Evolutionary conservation across 108 stramenopile genomes (phyloP).

Genomic region (Pseudonitzschia pungens): DNA sequence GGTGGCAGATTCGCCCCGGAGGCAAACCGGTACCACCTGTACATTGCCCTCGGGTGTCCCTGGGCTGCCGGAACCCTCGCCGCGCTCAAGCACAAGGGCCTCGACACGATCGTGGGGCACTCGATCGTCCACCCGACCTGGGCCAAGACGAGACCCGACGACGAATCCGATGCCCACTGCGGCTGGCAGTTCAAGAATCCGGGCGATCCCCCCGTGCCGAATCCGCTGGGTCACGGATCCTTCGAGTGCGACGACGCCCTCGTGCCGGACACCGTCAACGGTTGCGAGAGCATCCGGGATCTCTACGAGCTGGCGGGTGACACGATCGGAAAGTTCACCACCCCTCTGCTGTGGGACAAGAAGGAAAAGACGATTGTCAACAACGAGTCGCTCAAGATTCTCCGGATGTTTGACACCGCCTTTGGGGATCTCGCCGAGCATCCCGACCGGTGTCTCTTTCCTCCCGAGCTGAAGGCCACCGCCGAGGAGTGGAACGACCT

Average conservation of each 20-base stretch:
- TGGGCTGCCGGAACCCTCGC: conserved; percentile 79
- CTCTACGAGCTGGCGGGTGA: conserved; percentile 80
- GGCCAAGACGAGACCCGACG: conserved; percentile 69
- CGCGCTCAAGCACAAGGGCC: conserved; percentile 73
- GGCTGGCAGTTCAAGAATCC: conserved; percentile 88
- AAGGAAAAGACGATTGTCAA: conserved; percentile 87
- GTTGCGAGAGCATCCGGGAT: conserved; percentile 69
- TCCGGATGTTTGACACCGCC: conserved; percentile 86
- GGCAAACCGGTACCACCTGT: conserved; percentile 53
- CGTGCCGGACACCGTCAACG: conserved; percentile 53
- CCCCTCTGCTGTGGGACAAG: conserved; percentile 92
- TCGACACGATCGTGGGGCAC: conserved; percentile 67
- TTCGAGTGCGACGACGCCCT: conserved; percentile 48
- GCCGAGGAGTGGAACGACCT: conserved; percentile 71
- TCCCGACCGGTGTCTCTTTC: conserved; percentile 78
- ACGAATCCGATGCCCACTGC: conserved; percentile 65
- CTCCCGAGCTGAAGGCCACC: conserved; percentile 48
- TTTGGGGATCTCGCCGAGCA: conserved; percentile 74
- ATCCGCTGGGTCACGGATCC: conserved; percentile 44
- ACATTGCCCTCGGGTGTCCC: conserved; percentile 30
- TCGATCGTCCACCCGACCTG: conserved; percentile 76
- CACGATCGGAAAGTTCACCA: conserved; percentile 79
- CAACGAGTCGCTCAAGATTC: conserved; percentile 94
- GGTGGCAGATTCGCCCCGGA: conserved; percentile 48
- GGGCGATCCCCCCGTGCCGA: conserved; percentile 29